Evolutionary conservation across 805 yeast genomes (phyloP), one percentile per base, ranked within the genome.

Genomic region (Cyberlindnera amylophila): DNA sequence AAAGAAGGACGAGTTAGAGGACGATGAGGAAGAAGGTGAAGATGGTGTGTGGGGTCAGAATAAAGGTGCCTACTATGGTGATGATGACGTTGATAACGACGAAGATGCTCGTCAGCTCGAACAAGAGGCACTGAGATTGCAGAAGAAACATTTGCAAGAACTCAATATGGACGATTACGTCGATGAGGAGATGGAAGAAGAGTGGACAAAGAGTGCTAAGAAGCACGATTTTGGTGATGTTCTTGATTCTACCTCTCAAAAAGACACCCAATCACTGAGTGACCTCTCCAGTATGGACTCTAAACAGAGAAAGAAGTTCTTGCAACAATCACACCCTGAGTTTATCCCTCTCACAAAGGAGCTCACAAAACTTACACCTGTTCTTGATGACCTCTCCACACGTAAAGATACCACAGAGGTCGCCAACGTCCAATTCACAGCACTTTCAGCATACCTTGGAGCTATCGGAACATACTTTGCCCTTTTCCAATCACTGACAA

Each of bases 71-170:
- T 70, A 68, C 66, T 51, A 86, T 72, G 62, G 95, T 49, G 76
- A 73, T n/a, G 76, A 60, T 58, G 71, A 69, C 37, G 50, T 65
- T 4, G 72, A 76, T 49, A 66, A 86, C 50, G 91, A 82, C 26
- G 95, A 80, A 41, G 81, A 79, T 26, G 85, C 87, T 5, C 81
- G 78, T 48, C 81, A 77, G 48, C 81, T 89, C 65, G 93, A 91
- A 44, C 81, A 79, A 53, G 97, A 93, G 64, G 98, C 98, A 0
- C 58, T 86, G 37, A 79, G 88, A 57, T 80, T 87, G 52, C 97
- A 90, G 65, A 85, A 84, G 67, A 74, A 77, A 52, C 89, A 89
- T 61, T 65, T 87, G 45, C 79, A 79, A 51, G 95, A 84, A 34
- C 69, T 90, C 53, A 77, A 79, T 36, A 81, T 84, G 75, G 86